phyloP scores from a whole-genome alignment of 148 eudicot genomes.

The Dianthus caryophyllus region DNA sequence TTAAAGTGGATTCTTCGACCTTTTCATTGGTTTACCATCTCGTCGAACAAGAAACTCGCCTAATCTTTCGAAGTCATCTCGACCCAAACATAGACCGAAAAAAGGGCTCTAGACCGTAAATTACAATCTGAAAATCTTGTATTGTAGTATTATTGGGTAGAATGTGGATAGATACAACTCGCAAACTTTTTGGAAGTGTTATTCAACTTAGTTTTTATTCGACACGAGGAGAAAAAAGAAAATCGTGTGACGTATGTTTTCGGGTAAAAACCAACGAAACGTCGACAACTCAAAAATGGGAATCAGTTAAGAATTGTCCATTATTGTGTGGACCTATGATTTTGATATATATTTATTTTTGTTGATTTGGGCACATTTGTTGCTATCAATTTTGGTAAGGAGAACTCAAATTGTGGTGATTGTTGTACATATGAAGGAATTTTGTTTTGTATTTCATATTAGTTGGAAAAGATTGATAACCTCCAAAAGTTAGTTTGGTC shows the following conservation, averaged over 20 bases:
- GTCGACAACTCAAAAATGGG: conserved; percentile 17
- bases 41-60: conserved; percentile 18
- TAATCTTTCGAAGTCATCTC: background rate
- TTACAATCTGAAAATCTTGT: background rate
- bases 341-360: background rate
- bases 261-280: conserved; percentile 13
- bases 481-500: conserved; percentile 23
- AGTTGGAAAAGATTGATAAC: conserved; percentile 15
- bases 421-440: conserved; percentile 9
- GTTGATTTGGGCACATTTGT: conserved; percentile 17
- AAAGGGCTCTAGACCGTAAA: background rate
- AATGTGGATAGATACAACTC: conserved; percentile 2
- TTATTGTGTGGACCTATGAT: conserved; percentile 9
- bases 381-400: conserved; percentile 22
- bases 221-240: conserved; percentile 13
- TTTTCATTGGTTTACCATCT: conserved; percentile 9
- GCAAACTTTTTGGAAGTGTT: background rate
- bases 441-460: conserved; percentile 13
- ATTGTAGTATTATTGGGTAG: conserved; percentile 7
- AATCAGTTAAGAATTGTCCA: conserved; percentile 13
- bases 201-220: background rate
- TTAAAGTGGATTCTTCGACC: conserved; percentile 25
- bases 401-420: background rate
- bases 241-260: conserved; percentile 7
- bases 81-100: background rate